Conservation (phyloP, 2,329 filamentous ascomycete species). For the Microcyclospora tardicrescens region DNA sequence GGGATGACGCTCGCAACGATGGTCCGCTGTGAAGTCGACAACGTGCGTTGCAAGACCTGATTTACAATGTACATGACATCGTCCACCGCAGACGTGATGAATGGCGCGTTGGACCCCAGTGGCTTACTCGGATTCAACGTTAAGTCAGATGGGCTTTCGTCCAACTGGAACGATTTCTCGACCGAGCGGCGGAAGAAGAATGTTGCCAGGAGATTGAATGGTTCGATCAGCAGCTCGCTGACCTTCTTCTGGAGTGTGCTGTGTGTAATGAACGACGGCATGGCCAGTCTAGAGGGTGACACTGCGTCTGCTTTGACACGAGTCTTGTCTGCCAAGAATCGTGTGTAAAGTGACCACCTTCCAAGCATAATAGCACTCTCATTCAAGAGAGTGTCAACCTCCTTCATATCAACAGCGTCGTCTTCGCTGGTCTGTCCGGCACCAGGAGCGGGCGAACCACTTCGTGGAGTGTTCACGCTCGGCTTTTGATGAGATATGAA, state of each 20-base stretch:
- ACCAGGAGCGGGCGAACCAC: conserved; percentile 57
- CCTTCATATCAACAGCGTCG: conserved; percentile 91
- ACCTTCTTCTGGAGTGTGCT: conserved; percentile 76
- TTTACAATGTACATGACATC: conserved; percentile 99
- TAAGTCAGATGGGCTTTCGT: conserved; percentile 71
- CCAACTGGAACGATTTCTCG: conserved; percentile 93
- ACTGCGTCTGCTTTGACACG: conserved; percentile 19
- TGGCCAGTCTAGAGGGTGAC: conserved; percentile 33
- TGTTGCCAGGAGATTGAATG: conserved; percentile 84
- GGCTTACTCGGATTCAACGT: conserved; percentile 61
- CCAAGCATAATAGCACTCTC: conserved; percentile 89
- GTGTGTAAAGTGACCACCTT: conserved; percentile 82
- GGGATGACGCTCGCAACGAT: conserved; percentile 69
- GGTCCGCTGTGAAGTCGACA: conserved; percentile 71
- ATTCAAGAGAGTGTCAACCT: conserved; percentile 73
- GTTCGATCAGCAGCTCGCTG: conserved; percentile 55
- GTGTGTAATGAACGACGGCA: conserved; percentile 63
- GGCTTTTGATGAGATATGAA: conserved; percentile 63
- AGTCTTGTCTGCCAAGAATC: conserved; percentile 79
- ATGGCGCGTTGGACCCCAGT: conserved; percentile 67
- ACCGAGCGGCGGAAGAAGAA: conserved; percentile 96
- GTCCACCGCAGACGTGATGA: conserved; percentile 89
- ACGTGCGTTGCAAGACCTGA: conserved; percentile 71
- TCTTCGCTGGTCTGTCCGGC: conserved; percentile 59
- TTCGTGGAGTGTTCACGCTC: conserved; percentile 41